Base-by-base conservation (phyloP, 2,329 filamentous ascomycete genomes). In the Hortaea sp. region DNA sequence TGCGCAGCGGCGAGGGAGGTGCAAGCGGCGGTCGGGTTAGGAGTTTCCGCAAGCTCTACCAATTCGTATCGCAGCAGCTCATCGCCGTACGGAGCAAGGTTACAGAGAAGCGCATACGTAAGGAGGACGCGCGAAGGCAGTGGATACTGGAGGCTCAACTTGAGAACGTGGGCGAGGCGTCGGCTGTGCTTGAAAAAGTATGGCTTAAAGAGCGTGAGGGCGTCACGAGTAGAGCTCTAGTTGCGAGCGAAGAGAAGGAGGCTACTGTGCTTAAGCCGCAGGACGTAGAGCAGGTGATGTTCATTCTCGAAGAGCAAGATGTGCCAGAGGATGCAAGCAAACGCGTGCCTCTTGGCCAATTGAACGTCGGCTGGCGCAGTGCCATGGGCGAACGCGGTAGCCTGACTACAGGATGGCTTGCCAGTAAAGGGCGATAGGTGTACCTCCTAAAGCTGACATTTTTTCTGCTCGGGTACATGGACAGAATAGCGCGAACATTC, bases 41-140 rank as follows among this genome's bases (percentile, higher is more conserved):
- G 49, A 94, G 88, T 7, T 97, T 97, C 63, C 75, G 90, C 54
- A 97, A 97, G 69, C 70, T 98, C 49, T 98, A 97, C 66, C 92
- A 97, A 65, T 98, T 98, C 62, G 82, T 94, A 46, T 92, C 89
- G 62, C 90, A 94, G 70, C 81, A 87, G 35, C 85, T 88, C 49
- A 72, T 98, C 55, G 87, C 89, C 52, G 90, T 98, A 49, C 76
- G 90, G 52, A 95, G 90, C 1, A 98, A 97, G 65, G 79, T 88
- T 3, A 85, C 85, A 3, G 75, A 81, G 43, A 61, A 56, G 11
- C 58, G 54, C 41, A 20, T 40, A 6, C 87, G 46, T 29, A 45
- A 41, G 39, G 42, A 39, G 42, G 38, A 64, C 70, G 2, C 57
- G 68, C 7, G 68, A 63, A 65, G 66, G 46, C 50, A 55, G 41